Evolutionary conservation across 352 stramenopile species (phyloP), one percentile per base, ranked within the genome.

Genomic region (Phytophthora rubi): DNA sequence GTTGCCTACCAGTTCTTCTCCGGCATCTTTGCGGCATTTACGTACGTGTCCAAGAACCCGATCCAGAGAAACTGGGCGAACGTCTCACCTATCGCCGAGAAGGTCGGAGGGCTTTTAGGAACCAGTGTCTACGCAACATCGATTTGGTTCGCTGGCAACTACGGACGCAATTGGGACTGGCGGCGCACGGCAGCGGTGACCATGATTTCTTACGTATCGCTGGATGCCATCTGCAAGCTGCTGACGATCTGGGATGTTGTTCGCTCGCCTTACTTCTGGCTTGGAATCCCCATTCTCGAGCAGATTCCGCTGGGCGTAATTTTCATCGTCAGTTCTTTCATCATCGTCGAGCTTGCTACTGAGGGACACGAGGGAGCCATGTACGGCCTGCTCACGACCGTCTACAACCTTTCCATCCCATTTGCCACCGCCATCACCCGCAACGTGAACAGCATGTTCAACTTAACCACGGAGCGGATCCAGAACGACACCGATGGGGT

Each of bases 351-450:
- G 67, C 75, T 92, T 42, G 69, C 79, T 8, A 71, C 67, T 7
- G 80, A 87, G 21, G 82, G 84, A 28, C 72, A 89, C 61, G 80
- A 92, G 74, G 80, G 80, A 13, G 82, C 82, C 48, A 82, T 90
- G 65, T 88, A 88, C 75, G 81, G 84, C 6, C 65, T 92, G 21
- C 68, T 92, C 21, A 87, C 81, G 30, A 92, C 84, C 4, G 79
- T 89, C 4, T 69, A 71, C 45, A 92, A 90, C 59, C 72, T 92
- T 18, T 57, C 68, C 3, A 73, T 69, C 3, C 80, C 84, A 9
- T 82, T 92, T 47, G 66, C 76, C 4, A 78, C 77, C 3, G 67
- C 73, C 13, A 73, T 89, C 33, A 83, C 79, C 30, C 59, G 68
- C 12, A 85, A 85, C 48, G 67, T 89, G 32, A 57, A 85, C 47